phyloP scores from a whole-genome alignment of 1,139 yeast genomes.

The Debaryomyces nepalensis region DNA sequence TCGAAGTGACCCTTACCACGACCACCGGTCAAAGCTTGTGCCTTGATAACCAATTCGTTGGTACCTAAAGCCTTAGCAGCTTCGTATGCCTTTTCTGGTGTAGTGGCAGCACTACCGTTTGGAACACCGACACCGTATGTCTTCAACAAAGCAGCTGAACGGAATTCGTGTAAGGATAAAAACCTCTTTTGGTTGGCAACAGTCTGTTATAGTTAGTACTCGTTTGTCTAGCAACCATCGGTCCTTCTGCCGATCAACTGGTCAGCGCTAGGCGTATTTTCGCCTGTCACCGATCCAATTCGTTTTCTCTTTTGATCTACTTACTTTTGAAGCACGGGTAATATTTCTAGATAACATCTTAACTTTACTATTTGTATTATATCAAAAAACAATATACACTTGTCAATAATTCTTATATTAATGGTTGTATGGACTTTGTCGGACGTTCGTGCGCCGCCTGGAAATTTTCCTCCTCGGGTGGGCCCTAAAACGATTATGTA shows the following conservation, averaged over 20 bases:
- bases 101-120: constrained; percentile 86
- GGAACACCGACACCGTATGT: constrained; percentile 91
- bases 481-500: constrained; percentile 1
- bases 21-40: constrained; percentile 99
- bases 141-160: constrained; percentile 88
- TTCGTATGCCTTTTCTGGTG: constrained; percentile 84
- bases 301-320: constrained; percentile 23
- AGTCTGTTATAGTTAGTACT: constrained; percentile 18
- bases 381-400: constrained; percentile 7
- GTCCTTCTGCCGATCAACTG: neutral
- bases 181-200: constrained; percentile 55
- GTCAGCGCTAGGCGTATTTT: constrained; percentile 1
- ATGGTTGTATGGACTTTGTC: constrained; percentile 10
- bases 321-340: constrained; percentile 51
- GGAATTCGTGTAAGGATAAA: constrained; percentile 92
- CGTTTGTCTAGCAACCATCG: constrained; percentile 5
- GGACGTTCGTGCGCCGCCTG: constrained; percentile 12
- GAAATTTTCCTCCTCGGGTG: constrained; percentile 9
- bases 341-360: constrained; percentile 47
- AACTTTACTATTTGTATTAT: constrained; percentile 6
- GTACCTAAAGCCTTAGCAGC: constrained; percentile 70
- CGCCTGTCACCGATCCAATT: neutral
- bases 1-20: constrained; percentile 99
- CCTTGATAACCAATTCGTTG: constrained; percentile 90
- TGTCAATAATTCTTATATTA: constrained; percentile 7